Percentiles rank a stretch among this genome's conserved stretches.
Conservation (phyloP, 2,329 filamentous ascomycete genomes). For the Cercospora berteroae region DNA sequence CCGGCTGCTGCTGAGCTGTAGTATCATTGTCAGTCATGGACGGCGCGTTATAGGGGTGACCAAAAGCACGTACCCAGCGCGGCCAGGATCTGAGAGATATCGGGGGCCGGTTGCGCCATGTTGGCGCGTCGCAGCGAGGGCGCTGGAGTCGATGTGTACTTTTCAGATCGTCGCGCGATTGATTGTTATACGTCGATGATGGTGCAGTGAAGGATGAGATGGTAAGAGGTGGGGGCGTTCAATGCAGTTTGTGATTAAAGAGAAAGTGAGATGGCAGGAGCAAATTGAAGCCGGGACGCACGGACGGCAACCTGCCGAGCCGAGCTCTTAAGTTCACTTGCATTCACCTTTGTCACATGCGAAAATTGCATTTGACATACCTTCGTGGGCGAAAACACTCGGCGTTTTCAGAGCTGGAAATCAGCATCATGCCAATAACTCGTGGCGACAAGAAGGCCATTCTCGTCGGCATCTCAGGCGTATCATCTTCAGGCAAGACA, state of each 20-base stretch:
- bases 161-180: background rate
- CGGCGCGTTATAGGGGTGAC: background rate
- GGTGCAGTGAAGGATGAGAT: background rate
- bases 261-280: slow-evolving; percentile 10
- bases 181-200: background rate
- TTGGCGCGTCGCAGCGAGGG: slow-evolving; percentile 16
- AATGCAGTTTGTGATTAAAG: slow-evolving; percentile 3
- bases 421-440: background rate
- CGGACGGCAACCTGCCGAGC: background rate
- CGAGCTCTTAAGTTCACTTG: slow-evolving; percentile 7
- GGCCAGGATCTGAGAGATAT: slow-evolving; percentile 53
- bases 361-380: background rate
- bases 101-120: slow-evolving; percentile 46
- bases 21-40: slow-evolving; percentile 4
- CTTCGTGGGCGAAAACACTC: background rate
- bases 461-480: slow-evolving; percentile 80
- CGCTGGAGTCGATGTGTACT: background rate
- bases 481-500: slow-evolving; percentile 92
- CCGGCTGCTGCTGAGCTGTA: slow-evolving; percentile 38
- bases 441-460: slow-evolving; percentile 44
- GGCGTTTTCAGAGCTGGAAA: too few species aligned
- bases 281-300: slow-evolving; percentile 6
- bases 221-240: background rate
- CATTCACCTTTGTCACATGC: background rate
- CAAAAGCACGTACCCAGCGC: slow-evolving; percentile 44